These are phyloP conservation scores for Fragosphaeria purpurea DNA, from an alignment of 2,329 filamentous ascomycete genomes.

Conservation along the genomic window DNA sequence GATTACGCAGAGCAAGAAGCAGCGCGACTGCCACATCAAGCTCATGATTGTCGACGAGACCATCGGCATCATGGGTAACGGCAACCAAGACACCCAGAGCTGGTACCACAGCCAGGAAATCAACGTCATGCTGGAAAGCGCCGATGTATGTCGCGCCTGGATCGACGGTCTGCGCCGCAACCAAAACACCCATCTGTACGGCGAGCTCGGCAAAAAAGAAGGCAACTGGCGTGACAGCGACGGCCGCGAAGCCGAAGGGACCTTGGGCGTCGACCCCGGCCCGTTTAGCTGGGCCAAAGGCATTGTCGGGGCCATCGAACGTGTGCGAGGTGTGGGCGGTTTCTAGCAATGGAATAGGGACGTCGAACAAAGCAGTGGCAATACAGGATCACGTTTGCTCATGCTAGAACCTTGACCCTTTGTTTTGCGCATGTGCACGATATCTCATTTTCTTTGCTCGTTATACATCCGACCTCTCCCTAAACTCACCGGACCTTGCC, in stretches of 20 bases:
- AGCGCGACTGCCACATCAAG: slow-evolving; percentile 66
- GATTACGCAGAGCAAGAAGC: slow-evolving; percentile 55
- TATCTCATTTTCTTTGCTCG: background rate
- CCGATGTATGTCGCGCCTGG: slow-evolving; percentile 51
- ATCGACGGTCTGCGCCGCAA: slow-evolving; percentile 41
- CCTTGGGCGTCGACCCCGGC: slow-evolving; percentile 43
- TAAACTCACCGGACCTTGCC: too few relatives aligned
- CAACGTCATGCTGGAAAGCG: slow-evolving; percentile 64
- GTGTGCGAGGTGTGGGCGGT: slow-evolving; percentile 45
- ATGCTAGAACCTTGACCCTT: background rate
- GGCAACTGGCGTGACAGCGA: slow-evolving; percentile 52
- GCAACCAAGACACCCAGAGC: slow-evolving; percentile 72
- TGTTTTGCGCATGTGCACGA: background rate
- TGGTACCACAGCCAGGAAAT: slow-evolving; percentile 73
- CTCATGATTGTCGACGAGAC: slow-evolving; percentile 61
- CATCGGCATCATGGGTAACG: slow-evolving; percentile 63
- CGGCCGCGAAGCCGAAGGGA: slow-evolving; percentile 37
- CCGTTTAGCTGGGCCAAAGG: slow-evolving; percentile 50
- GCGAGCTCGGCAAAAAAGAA: slow-evolving; percentile 40
- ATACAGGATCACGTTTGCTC: too few relatives aligned
- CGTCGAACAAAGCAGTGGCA: too few relatives aligned
- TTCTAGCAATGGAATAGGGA: slow-evolving; percentile 26
- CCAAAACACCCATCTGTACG: slow-evolving; percentile 54
- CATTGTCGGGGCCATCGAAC: slow-evolving; percentile 44
- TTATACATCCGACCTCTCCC: background rate